Evolutionary conservation across 2,329 filamentous ascomycete genomes (phyloP).

Genomic region (Trichothecium roseum): DNA sequence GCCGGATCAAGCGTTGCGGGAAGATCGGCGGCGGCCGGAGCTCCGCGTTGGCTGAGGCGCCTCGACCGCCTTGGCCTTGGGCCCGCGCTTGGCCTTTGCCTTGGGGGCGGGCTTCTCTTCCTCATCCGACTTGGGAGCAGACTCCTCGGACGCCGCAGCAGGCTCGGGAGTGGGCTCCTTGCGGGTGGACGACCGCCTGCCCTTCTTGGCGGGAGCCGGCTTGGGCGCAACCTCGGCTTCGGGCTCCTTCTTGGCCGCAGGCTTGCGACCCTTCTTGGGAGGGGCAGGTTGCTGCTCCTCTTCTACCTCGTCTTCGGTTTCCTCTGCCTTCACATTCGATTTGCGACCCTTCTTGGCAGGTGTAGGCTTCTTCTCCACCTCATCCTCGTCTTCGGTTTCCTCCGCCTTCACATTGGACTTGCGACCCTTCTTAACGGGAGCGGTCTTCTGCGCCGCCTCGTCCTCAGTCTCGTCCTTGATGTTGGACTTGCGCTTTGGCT

Average conservation of each 20-base stretch:
- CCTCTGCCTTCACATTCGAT: constrained; percentile 7
- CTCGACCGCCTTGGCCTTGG: constrained; percentile 14
- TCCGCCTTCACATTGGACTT: constrained; percentile 9
- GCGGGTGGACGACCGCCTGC: constrained; percentile 2
- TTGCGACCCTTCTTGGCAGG: constrained; percentile 6
- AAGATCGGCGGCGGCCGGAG: constrained; percentile 14
- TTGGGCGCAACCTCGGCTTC: constrained; percentile 14
- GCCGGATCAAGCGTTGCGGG: constrained; percentile 14
- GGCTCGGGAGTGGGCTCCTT: constrained; percentile 6
- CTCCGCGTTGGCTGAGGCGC: too few relatives aligned
- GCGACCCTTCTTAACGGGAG: constrained; percentile 7
- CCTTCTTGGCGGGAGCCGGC: constrained; percentile 8
- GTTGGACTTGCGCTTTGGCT: constrained; percentile 8
- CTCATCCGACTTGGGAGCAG: constrained; percentile 7
- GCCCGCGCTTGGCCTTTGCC: constrained; percentile 16
- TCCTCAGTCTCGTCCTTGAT: constrained; percentile 6
- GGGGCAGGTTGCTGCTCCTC: constrained; percentile 9
- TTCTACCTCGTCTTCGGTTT: constrained; percentile 8
- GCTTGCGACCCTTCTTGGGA: constrained; percentile 10
- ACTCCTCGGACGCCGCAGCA: constrained; percentile 10
- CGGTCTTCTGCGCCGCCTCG: constrained; percentile 7
- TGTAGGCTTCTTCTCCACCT: constrained; percentile 7
- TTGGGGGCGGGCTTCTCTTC: constrained; percentile 21
- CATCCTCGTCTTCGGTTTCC: constrained; percentile 3
- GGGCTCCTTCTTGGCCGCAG: constrained; percentile 9